A percentile compares a stretch with the other conserved stretches of the same genome.
Conservation (phyloP, 345 rosid genomes). For the Corchorus capsularis region DNA sequence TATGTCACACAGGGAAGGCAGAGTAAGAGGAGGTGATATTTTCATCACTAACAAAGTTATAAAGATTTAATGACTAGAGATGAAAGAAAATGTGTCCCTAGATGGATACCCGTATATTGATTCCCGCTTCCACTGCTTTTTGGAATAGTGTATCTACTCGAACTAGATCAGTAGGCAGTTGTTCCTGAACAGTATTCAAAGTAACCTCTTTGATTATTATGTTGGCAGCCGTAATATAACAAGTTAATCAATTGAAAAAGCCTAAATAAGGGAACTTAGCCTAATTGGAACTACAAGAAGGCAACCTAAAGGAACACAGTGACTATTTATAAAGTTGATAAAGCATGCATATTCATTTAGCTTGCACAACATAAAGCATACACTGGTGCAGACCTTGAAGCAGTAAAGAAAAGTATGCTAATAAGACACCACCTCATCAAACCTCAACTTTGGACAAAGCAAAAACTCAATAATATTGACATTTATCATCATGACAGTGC, state of each 20-base stretch:
- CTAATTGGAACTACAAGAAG: background rate
- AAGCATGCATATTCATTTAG: background rate
- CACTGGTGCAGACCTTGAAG: background rate
- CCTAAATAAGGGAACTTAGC: background rate
- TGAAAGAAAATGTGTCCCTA: constrained; percentile 6
- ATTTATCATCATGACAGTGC: background rate
- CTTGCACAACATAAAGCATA: background rate
- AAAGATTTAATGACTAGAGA: constrained; percentile 5
- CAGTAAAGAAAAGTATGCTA: background rate
- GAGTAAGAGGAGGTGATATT: background rate
- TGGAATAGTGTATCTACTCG: constrained; percentile 83
- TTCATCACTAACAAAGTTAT: background rate
- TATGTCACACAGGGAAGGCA: background rate
- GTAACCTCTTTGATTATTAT: constrained; percentile 9
- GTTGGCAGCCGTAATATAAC: background rate
- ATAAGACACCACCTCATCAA: background rate
- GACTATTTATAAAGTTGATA: background rate
- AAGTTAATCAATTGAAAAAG: background rate
- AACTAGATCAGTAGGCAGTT: constrained; percentile 76
- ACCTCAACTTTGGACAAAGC: background rate
- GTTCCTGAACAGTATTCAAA: constrained; percentile 57
- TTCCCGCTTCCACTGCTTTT: constrained; percentile 70
- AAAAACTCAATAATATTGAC: background rate
- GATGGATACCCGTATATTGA: constrained; percentile 66
- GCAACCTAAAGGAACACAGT: background rate